These are phyloP conservation scores for Lodderomyces elongisporus DNA, from an alignment of 1,139 yeast species.

Conservation along the genomic window DNA sequence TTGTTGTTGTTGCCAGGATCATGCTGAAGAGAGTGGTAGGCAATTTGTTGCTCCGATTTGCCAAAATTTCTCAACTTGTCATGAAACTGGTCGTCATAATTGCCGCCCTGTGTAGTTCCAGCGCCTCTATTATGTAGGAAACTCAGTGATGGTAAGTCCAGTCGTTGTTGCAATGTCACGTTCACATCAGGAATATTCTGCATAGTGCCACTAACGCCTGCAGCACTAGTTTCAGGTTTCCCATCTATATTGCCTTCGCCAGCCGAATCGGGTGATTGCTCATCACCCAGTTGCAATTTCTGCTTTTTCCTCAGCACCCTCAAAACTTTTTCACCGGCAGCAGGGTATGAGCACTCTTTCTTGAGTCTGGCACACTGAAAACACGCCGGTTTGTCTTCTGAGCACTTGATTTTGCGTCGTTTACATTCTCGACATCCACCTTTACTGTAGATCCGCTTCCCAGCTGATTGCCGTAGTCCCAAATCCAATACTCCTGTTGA, in stretches of 20 bases:
- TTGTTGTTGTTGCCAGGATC: neutral
- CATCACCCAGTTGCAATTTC: constrained; percentile 6
- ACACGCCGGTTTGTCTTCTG: constrained; percentile 56
- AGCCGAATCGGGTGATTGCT: too few species aligned
- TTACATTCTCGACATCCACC: constrained; percentile 40
- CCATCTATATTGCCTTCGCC: too few species aligned
- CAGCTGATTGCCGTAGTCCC: constrained; percentile 5
- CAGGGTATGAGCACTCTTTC: constrained; percentile 33
- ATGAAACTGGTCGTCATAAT: too few species aligned
- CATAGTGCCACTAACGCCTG: too few species aligned
- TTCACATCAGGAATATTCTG: too few species aligned
- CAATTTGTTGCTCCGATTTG: too few species aligned
- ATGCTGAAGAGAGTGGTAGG: too few species aligned
- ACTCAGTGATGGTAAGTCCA: too few species aligned
- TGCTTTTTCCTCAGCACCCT: constrained; percentile 22
- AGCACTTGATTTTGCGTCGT: constrained; percentile 46
- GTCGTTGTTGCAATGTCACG: too few species aligned
- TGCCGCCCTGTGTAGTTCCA: too few species aligned
- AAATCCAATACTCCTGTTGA: constrained; percentile 8
- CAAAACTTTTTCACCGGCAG: constrained; percentile 28
- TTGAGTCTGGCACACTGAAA: constrained; percentile 37
- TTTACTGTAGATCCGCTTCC: constrained; percentile 25
- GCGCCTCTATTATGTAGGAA: too few species aligned
- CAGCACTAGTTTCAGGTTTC: constrained; percentile 4
- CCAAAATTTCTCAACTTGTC: too few species aligned